phyloP scores from a whole-genome alignment of 805 yeast genomes.

The Hanseniaspora valbyensis region DNA sequence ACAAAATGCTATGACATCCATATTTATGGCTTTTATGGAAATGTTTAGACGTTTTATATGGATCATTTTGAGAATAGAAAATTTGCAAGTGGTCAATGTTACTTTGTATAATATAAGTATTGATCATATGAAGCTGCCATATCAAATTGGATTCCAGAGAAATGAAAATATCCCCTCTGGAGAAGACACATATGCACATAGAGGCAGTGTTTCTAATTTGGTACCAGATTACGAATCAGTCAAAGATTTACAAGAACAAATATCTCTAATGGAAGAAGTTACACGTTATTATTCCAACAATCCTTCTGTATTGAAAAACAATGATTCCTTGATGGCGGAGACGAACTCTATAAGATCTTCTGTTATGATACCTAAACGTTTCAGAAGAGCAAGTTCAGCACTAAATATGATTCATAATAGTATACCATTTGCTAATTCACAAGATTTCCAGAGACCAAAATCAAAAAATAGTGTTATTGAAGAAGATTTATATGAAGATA shows the following conservation, averaged over 20 bases:
- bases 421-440: constrained; percentile 66
- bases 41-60: constrained; percentile 73
- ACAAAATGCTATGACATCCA: constrained; percentile 80
- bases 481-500: constrained; percentile 22
- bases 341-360: neutral
- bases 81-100: constrained; percentile 89
- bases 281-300: constrained; percentile 10
- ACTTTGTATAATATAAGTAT: constrained; percentile 75
- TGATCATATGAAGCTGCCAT: constrained; percentile 70
- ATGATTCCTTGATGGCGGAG: neutral
- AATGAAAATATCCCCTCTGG: neutral
- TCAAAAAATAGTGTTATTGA: constrained; percentile 27
- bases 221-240: constrained; percentile 3
- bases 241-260: constrained; percentile 4
- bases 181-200: neutral
- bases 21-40: constrained; percentile 73
- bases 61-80: constrained; percentile 88
- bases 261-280: constrained; percentile 13
- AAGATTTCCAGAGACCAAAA: constrained; percentile 67
- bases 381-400: constrained; percentile 23
- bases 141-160: constrained; percentile 33
- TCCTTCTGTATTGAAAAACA: neutral
- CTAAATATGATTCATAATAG: constrained; percentile 41
- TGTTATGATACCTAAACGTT: constrained; percentile 1
- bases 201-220: neutral